Base-by-base conservation (phyloP, 805 yeast genomes). In the Zygoascus flipseniorum region DNA sequence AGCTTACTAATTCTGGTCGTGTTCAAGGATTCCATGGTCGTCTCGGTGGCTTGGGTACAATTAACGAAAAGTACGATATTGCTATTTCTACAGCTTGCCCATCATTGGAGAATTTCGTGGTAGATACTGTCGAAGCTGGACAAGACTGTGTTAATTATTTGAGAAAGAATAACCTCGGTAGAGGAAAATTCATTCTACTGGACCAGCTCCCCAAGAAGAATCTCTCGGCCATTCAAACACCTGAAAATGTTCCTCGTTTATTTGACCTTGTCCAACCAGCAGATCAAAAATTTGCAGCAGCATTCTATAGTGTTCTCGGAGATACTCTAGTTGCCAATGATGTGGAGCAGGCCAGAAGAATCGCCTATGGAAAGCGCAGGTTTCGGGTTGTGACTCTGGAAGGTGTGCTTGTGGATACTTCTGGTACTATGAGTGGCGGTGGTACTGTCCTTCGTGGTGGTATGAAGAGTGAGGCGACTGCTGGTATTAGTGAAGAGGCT, bases 391-490 rank as follows among this genome's bases (percentile, higher is more conserved):
- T 95, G 0, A 89, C 98, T 0, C 67, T 89, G 8, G 95, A 87
- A 66, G 99, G 99, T 23, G 85, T 89, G 61, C 72, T 93, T 20
- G 92, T 93, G 53, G 97, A 90, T 62, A 81, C 84, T 14, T 86
- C 96, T 1, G 99, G 99, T 68, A 87, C 97, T 1, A 83, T 95
- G 83, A 82, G 95, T 47, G 99, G 99, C 62, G 99, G 99, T 70
- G 99, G 98, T 51, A 62, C 77, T 42, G 78, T 76, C 8, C 76
- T 78, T 16, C 77, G 77, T 50, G 99, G 98, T 5, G 83, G 85
- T 1, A 89, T 93, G 80, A 65, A 72, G 37, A 69, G 50, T 3
- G 39, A 41, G 19, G 45, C 71, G 4, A 60, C 71, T 1, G 57
- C 65, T 3, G 74, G 72, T n/a, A 66, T 77, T 13, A 73, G 83